Conservation (phyloP, 805 yeast species). For the Priceomyces haplophilus region DNA sequence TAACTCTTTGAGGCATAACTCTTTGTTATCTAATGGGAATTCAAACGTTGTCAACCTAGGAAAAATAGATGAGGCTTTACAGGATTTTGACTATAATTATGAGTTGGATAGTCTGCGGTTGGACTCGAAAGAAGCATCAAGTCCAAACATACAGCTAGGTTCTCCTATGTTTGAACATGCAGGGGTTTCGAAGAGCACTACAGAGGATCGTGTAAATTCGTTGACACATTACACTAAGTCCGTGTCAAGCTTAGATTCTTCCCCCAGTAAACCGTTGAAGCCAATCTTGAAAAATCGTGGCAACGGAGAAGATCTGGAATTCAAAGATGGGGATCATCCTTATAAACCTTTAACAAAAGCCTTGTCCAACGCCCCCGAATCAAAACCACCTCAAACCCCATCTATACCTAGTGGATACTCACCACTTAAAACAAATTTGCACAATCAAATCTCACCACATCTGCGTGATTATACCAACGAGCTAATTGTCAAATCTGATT, state of each 20-base stretch:
- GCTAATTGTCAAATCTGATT: constrained; percentile 11
- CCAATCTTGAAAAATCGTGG: constrained; percentile 32
- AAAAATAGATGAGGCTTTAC: constrained; percentile 43
- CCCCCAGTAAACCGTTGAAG: constrained; percentile 28
- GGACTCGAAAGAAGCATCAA: background rate
- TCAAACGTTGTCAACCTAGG: constrained; percentile 22
- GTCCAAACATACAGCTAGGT: constrained; percentile 3
- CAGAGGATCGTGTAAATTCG: background rate
- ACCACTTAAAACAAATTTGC: constrained; percentile 1
- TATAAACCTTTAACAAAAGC: constrained; percentile 13
- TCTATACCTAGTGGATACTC: background rate
- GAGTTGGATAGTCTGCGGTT: constrained; percentile 24
- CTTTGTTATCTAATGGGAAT: constrained; percentile 12
- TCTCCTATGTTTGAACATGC: constrained; percentile 5
- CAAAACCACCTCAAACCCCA: constrained; percentile 10
- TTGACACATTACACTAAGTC: background rate
- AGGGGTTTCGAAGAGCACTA: constrained; percentile 1
- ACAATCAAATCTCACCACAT: constrained; percentile 5
- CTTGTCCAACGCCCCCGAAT: constrained; percentile 11
- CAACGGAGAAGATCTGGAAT: constrained; percentile 7
- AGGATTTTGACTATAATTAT: constrained; percentile 42
- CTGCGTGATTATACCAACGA: constrained; percentile 7
- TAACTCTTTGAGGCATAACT: constrained; percentile 25
- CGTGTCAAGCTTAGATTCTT: constrained; percentile 6
- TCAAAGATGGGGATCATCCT: constrained; percentile 17